A percentile compares a stretch with the other conserved stretches of the same genome.
Evolutionary conservation across 768 basidiomycete genomes (phyloP).

Genomic region (Lactarius quietus): DNA sequence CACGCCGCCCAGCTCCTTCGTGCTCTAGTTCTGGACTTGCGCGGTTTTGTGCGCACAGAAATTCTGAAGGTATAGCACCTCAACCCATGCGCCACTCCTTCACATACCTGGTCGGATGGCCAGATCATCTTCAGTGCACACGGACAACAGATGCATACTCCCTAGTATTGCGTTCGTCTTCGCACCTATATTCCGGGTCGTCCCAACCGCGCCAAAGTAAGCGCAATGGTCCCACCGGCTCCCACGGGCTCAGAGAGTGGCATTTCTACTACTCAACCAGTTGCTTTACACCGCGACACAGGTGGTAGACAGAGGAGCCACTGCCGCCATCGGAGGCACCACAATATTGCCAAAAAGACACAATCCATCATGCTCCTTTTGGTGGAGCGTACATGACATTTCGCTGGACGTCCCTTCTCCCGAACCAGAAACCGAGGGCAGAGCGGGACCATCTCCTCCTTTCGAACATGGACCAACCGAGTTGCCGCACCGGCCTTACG

Average conservation of each 20-base stretch:
- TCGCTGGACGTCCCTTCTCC: constrained; percentile 24
- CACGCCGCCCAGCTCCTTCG: constrained; percentile 10
- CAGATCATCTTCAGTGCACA: constrained; percentile 16
- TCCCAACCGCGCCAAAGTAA: constrained; percentile 15
- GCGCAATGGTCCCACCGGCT: constrained; percentile 20
- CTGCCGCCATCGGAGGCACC: constrained; percentile 22
- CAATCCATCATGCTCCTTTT: constrained; percentile 25
- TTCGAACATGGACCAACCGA: constrained; percentile 25
- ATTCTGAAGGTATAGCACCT: constrained; percentile 24
- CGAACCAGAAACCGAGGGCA: constrained; percentile 11
- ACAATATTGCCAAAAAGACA: constrained; percentile 24
- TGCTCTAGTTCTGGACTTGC: constrained; percentile 9
- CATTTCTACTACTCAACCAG: constrained; percentile 4
- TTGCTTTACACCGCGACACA: constrained; percentile 11
- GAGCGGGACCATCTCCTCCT: constrained; percentile 17
- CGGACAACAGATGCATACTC: constrained; percentile 4
- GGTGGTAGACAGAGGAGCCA: constrained; percentile 15
- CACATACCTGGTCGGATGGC: constrained; percentile 22
- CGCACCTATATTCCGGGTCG: not conserved
- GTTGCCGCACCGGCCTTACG: constrained; percentile 21
- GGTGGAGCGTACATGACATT: constrained; percentile 26
- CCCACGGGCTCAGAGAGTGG: constrained; percentile 10
- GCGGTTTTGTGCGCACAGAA: constrained; percentile 1
- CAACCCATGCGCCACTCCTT: constrained; percentile 21
- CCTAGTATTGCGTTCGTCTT: constrained; percentile 3